Evolutionary conservation across 2,329 filamentous ascomycete genomes (phyloP).

Genomic region (Curvularia sp.): DNA sequence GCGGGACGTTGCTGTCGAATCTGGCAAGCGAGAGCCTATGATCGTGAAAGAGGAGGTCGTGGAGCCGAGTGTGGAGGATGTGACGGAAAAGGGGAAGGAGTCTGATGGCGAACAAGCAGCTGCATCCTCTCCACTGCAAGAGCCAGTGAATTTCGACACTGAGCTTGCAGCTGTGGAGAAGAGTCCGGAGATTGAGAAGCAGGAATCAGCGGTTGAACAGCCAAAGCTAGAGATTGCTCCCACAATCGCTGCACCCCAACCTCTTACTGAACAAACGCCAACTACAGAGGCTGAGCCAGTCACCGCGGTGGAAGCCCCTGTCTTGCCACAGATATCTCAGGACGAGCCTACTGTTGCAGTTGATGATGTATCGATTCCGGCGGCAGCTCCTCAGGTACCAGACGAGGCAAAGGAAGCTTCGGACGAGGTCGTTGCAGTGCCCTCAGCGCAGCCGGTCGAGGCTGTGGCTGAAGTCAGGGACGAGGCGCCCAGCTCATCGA

Average conservation of each 20-base stretch:
- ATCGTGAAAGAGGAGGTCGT: conserved; percentile 11
- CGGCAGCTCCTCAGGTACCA: background rate
- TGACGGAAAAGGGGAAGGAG: background rate
- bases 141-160: conserved; percentile 6
- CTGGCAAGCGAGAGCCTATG: conserved; percentile 17
- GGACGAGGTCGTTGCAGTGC: background rate
- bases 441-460: conserved; percentile 1
- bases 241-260: conserved; percentile 1
- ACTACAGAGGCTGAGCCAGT: background rate
- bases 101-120: conserved; percentile 5
- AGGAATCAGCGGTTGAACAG: conserved; percentile 19
- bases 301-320: background rate
- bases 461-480: conserved; percentile 11
- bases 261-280: background rate
- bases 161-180: conserved; percentile 21
- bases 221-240: conserved; percentile 10
- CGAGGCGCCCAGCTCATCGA: conserved; percentile 17
- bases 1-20: conserved; percentile 6
- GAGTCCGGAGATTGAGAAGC: conserved; percentile 27
- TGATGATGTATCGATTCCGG: background rate
- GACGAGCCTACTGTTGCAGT: conserved; percentile 5
- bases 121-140: conserved; percentile 1
- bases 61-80: background rate
- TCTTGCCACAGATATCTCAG: conserved; percentile 3
- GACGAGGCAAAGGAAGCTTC: background rate